Conservation (phyloP, 139 green algal species). For the Chlorella sorokiniana region DNA sequence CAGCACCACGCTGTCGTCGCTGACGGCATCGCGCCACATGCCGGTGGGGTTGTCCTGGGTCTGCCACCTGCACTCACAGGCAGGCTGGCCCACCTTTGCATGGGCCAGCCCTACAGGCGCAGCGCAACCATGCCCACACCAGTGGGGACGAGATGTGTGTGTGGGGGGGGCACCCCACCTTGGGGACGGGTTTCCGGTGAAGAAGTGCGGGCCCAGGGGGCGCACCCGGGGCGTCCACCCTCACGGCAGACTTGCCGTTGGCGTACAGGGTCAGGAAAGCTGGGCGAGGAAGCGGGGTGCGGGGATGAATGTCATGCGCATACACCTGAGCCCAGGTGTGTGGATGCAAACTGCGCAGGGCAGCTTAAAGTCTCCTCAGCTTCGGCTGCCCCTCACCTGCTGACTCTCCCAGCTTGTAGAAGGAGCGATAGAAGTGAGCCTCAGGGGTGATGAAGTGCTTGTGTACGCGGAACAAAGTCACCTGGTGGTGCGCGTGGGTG, state of each 20-base stretch:
- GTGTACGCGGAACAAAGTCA: slow-evolving; percentile 65
- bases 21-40: slow-evolving; percentile 34
- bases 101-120: too few species aligned
- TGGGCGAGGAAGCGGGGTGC: not conserved
- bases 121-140: not conserved
- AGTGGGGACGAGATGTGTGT: not conserved
- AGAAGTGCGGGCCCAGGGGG: slow-evolving; percentile 46
- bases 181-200: slow-evolving; percentile 28
- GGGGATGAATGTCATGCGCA: not conserved
- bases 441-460: slow-evolving; percentile 58
- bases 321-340: not conserved
- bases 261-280: slow-evolving; percentile 59
- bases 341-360: not conserved
- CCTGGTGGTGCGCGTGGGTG: slow-evolving; percentile 30
- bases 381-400: not conserved
- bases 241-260: slow-evolving; percentile 63
- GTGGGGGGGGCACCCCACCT: not conserved
- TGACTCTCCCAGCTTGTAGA: slow-evolving; percentile 43
- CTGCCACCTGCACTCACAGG: slow-evolving; percentile 7
- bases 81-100: not conserved
- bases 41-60: slow-evolving; percentile 21
- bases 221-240: slow-evolving; percentile 40
- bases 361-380: not conserved
- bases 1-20: slow-evolving; percentile 37
- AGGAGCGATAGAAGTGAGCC: slow-evolving; percentile 33